A percentile compares a stretch with the other conserved stretches of the same genome.
Conservation (phyloP, 2,329 filamentous ascomycete species). For the Pseudogymnoascus sp. region DNA sequence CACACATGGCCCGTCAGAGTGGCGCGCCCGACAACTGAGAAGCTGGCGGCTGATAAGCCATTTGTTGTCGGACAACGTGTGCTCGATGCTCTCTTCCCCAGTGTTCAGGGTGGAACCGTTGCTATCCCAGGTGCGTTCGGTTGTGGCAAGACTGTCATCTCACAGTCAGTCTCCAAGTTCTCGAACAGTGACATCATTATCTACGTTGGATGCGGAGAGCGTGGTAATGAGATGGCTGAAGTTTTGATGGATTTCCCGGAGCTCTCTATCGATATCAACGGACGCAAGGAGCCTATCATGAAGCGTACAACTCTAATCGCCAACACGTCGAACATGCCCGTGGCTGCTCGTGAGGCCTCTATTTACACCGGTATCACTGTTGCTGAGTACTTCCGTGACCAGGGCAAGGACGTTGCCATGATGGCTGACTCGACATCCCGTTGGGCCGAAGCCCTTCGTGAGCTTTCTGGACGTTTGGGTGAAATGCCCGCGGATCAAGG, state of each 20-base stretch:
- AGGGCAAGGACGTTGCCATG: slow-evolving; percentile 97
- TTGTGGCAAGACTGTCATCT: slow-evolving; percentile 98
- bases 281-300: slow-evolving; percentile 97
- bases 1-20: slow-evolving; percentile 97
- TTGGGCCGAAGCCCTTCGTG: slow-evolving; percentile 97
- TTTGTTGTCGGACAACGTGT: slow-evolving; percentile 97
- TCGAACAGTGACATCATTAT: slow-evolving; percentile 99
- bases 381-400: slow-evolving; percentile 93
- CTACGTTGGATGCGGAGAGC: slow-evolving; percentile 86
- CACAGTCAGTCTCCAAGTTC: slow-evolving; percentile 97
- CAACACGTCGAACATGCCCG: slow-evolving; percentile 99
- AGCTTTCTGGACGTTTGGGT: slow-evolving; percentile 95
- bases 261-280: slow-evolving; percentile 88
- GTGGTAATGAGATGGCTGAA: slow-evolving; percentile 99
- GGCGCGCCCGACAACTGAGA: slow-evolving; percentile 84
- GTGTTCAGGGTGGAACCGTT: slow-evolving; percentile 93
- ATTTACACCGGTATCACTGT: slow-evolving; percentile 97
- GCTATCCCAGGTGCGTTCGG: slow-evolving; percentile 98
- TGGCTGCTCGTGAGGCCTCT: slow-evolving; percentile 94
- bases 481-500: slow-evolving; percentile 99
- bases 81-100: slow-evolving; percentile 89
- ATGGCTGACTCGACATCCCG: slow-evolving; percentile 98
- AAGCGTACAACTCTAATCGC: slow-evolving; percentile 98
- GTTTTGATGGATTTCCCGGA: slow-evolving; percentile 99
- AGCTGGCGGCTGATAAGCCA: slow-evolving; percentile 77